These are phyloP conservation scores for Penicillium sp. DNA, from an alignment of 2,329 filamentous ascomycete genomes.

Conservation along the genomic window DNA sequence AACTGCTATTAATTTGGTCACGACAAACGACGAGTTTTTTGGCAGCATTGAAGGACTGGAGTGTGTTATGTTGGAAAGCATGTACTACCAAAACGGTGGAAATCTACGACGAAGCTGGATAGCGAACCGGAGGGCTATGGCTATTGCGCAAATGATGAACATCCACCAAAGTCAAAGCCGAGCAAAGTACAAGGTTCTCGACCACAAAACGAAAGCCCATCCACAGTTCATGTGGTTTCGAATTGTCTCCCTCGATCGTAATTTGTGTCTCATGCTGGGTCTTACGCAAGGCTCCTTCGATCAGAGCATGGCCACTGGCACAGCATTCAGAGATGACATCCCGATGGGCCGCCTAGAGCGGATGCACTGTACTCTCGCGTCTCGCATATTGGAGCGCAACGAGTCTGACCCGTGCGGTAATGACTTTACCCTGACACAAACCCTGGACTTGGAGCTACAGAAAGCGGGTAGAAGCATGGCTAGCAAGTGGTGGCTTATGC, in stretches of 20 bases:
- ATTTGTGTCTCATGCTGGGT: conserved; percentile 45
- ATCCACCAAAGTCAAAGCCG: conserved; percentile 37
- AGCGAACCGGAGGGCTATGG: conserved; percentile 40
- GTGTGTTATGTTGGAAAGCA: conserved; percentile 45
- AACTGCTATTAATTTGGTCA: conserved; percentile 34
- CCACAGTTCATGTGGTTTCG: conserved; percentile 41
- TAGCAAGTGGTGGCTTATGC: conserved; percentile 49
- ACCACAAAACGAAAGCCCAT: conserved; percentile 8
- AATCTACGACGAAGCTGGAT: conserved; percentile 45
- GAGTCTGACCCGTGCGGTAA: conserved; percentile 24
- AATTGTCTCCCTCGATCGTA: conserved; percentile 40
- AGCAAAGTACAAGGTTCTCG: conserved; percentile 9
- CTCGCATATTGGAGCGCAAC: conserved; percentile 40
- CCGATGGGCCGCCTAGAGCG: conserved; percentile 50
- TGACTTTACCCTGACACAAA: conserved; percentile 37
- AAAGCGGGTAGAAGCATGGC: conserved; percentile 43
- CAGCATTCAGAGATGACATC: conserved; percentile 45
- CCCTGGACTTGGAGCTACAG: conserved; percentile 38
- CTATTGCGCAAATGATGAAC: conserved; percentile 45
- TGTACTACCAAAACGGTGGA: conserved; percentile 42
- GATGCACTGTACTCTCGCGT: conserved; percentile 46
- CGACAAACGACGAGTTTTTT: conserved; percentile 42
- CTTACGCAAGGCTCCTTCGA: conserved; percentile 35
- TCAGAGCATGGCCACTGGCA: conserved; percentile 38
- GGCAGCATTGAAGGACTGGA: conserved; percentile 44